phyloP scores from a whole-genome alignment of 192 early-diverging fungal species.

The Gigaspora rosea region DNA sequence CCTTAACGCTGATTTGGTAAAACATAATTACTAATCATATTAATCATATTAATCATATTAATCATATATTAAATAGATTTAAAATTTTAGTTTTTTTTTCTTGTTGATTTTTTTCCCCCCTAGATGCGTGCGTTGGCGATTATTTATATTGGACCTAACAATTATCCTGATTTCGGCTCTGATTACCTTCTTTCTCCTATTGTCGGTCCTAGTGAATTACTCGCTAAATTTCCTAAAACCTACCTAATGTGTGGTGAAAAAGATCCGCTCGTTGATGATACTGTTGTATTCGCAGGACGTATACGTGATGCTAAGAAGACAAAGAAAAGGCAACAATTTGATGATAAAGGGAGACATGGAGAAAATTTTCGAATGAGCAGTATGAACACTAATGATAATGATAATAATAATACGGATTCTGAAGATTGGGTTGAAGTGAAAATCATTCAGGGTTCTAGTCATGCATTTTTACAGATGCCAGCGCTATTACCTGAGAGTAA shows the following conservation, averaged over 20 bases:
- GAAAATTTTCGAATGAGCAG: conserved; percentile 49
- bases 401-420: conserved; percentile 14
- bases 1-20: conserved; percentile 75
- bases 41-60: not conserved
- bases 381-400: conserved; percentile 11
- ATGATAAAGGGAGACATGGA: not conserved
- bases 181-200: conserved; percentile 89
- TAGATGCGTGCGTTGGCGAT: conserved; percentile 70
- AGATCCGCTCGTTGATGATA: conserved; percentile 97
- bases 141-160: conserved; percentile 85
- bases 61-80: not conserved
- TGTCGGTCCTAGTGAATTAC: conserved; percentile 78
- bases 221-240: conserved; percentile 88
- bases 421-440: conserved; percentile 63
- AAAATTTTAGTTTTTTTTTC: conserved; percentile 7
- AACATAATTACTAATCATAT: conserved; percentile 22
- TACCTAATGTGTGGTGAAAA: conserved; percentile 94
- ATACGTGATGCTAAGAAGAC: conserved; percentile 78
- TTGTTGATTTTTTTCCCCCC: conserved; percentile 6
- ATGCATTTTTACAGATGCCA: conserved; percentile 70
- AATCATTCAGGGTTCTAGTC: conserved; percentile 72
- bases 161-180: conserved; percentile 70
- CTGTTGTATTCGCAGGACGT: conserved; percentile 86
- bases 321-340: conserved; percentile 37
- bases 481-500: conserved; percentile 71